Evolutionary conservation across 805 yeast genomes (phyloP), one percentile per base, ranked within the genome.

Genomic region (Cyberlindnera xylosilytica): DNA sequence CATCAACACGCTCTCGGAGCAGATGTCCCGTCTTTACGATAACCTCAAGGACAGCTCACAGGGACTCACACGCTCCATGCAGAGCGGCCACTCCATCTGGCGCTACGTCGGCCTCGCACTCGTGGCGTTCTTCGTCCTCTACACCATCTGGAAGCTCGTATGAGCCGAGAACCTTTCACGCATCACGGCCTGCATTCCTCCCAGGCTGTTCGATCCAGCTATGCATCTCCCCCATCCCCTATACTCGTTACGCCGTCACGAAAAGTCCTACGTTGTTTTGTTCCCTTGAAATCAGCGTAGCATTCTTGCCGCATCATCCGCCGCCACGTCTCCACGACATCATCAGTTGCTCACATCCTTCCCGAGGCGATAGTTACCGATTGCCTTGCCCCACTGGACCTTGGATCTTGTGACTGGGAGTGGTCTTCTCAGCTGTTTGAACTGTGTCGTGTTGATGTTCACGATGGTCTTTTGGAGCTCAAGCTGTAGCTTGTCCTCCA

Each of bases 381-480:
- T 87, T 10, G 97, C 87, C 58, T 79, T 86, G 23, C 96, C 97
- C 99, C 99, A 91, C 61, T 87, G 87, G 56, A 91, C 83, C 61
- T 85, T 89, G 15, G 96, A 77, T 60, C 97, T 76, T 17, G 96
- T 91, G 17, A 91, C 82, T 7, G 99, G 99, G 49, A 91, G 71
- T 61, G 87, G 87, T 64, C 99, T 82, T 66, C 99, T 78, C 53
- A 91, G 73, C 46, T 76, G 74, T 66, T 91, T 93, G 69, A 93
- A 91, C 49, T 80, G 76, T 40, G 73, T 73, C 50, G 88, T 95
- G 62, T 91, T 91, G 58, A 91, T 72, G 22, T 78, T 76, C 23
- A 74, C 68, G 56, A 91, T 85, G 46, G 83, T 72, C 44, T 67
- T 71, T 53, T 85, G 76, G 42, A 90, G 65, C 34, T 72, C 64